A percentile compares a stretch with the other conserved stretches of the same genome.
Evolutionary conservation across 2,329 filamentous ascomycete species (phyloP).

Genomic region (Teratosphaeriaceae sp.): DNA sequence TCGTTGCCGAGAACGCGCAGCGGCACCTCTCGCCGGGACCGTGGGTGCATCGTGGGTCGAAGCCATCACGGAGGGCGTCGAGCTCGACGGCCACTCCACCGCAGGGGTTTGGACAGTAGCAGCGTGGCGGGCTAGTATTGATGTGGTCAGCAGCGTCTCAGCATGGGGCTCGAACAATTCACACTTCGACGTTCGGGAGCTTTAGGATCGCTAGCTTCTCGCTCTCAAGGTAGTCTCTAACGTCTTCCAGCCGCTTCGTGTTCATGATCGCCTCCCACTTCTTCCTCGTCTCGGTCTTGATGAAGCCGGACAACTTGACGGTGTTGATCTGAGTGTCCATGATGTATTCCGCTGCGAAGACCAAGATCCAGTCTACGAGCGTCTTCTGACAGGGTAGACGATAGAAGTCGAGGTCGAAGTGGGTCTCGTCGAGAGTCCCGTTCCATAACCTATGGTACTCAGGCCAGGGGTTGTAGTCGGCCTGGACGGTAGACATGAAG

Average conservation of each 20-base stretch:
- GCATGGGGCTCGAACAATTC: background rate
- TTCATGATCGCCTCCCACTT: constrained; percentile 5
- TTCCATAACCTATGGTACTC: background rate
- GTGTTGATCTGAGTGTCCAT: background rate
- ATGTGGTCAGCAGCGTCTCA: background rate
- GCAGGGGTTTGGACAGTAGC: background rate
- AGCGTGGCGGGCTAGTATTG: background rate
- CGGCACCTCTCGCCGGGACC: no score
- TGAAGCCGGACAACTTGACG: constrained; percentile 1
- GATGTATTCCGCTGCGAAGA: constrained; percentile 2
- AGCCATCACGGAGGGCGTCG: no score
- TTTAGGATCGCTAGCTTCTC: background rate
- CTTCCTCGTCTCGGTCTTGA: constrained; percentile 1
- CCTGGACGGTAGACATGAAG: constrained; percentile 1
- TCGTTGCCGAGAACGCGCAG: no score
- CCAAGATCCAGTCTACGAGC: constrained; percentile 4
- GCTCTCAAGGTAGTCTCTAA: background rate
- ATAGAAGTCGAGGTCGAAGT: background rate
- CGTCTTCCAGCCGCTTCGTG: background rate
- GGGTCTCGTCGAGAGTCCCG: background rate
- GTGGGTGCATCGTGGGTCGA: no score
- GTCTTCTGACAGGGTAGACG: constrained; percentile 3
- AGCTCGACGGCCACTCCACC: background rate
- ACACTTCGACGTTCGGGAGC: background rate
- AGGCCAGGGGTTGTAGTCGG: constrained; percentile 1